Percentiles rank a stretch among this genome's conserved stretches.
phyloP scores from a whole-genome alignment of 2,329 filamentous ascomycete species.

The Colletotrichum liriopes region DNA sequence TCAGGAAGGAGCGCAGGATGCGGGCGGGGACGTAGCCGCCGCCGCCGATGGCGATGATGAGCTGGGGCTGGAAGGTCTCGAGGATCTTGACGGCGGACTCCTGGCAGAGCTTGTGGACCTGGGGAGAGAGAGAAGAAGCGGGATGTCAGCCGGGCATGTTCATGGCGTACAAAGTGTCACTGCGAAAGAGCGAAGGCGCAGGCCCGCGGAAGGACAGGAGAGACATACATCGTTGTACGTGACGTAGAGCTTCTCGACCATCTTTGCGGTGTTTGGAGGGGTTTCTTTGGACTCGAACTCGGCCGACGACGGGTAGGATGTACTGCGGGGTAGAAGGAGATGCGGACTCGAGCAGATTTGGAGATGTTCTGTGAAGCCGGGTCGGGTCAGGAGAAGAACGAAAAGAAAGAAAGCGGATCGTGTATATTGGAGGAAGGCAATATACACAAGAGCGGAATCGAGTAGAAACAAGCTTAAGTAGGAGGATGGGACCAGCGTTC shows the following conservation, averaged over 20 bases:
- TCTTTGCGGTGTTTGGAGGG: constrained; percentile 60
- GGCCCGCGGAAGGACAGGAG: not conserved
- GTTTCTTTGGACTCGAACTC: constrained; percentile 11
- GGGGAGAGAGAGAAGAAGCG: constrained; percentile 25
- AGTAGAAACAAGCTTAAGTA: constrained; percentile 35
- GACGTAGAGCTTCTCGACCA: constrained; percentile 90
- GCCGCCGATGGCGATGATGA: constrained; percentile 98
- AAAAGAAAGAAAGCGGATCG: not conserved
- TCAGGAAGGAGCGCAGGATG: constrained; percentile 98
- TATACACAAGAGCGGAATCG: constrained; percentile 1
- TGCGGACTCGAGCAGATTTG: constrained; percentile 36
- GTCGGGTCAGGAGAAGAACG: not conserved
- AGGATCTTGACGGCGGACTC: constrained; percentile 86
- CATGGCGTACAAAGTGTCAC: not conserved
- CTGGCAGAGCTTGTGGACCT: constrained; percentile 99
- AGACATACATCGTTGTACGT: constrained; percentile 89
- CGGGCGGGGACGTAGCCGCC: constrained; percentile 97
- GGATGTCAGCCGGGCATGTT: constrained; percentile 4
- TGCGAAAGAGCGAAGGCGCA: not conserved
- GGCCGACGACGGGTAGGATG: not conserved
- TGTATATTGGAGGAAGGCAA: not conserved
- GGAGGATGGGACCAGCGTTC: constrained; percentile 1
- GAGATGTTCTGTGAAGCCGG: constrained; percentile 17
- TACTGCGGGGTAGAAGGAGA: constrained; percentile 36
- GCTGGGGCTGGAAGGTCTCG: constrained; percentile 88